phyloP scores from a whole-genome alignment of 192 early-diverging fungal genomes.

The Coemansia sp. region DNA sequence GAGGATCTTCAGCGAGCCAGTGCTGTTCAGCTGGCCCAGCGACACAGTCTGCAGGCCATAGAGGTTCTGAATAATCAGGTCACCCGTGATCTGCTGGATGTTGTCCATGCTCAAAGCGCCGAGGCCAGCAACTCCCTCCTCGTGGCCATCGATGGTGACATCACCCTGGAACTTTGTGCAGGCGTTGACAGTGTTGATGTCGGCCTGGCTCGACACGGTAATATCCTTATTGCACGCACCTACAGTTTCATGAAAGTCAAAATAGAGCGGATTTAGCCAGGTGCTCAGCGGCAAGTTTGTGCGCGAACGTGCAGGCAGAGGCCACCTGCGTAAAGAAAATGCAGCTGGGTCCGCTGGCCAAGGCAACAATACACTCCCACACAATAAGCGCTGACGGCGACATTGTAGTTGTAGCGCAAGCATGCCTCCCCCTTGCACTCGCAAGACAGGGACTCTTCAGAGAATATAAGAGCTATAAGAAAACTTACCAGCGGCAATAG shows the following conservation, averaged over 20 bases:
- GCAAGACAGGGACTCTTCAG: neutral
- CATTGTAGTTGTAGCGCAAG: neutral
- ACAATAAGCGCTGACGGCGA: neutral
- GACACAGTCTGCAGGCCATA: constrained; percentile 52
- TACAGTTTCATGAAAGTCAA: constrained; percentile 7
- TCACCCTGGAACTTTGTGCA: constrained; percentile 47
- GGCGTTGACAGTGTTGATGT: constrained; percentile 41
- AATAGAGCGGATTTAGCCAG: neutral
- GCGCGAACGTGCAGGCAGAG: neutral
- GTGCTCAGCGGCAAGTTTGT: neutral
- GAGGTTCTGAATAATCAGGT: constrained; percentile 58
- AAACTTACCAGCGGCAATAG: constrained; percentile 44
- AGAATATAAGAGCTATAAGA: neutral
- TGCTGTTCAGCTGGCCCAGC: constrained; percentile 35
- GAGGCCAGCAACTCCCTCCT: constrained; percentile 11
- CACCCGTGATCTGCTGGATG: constrained; percentile 44
- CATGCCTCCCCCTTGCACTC: neutral
- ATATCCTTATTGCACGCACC: constrained; percentile 46
- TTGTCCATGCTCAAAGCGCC: constrained; percentile 36
- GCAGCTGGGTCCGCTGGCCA: neutral
- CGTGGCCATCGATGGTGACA: constrained; percentile 35
- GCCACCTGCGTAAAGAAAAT: neutral
- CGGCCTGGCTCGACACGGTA: constrained; percentile 37
- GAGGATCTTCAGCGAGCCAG: constrained; percentile 48
- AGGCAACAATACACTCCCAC: neutral